phyloP scores from a whole-genome alignment of 148 eudicot species.

The Agrostemma githago region DNA sequence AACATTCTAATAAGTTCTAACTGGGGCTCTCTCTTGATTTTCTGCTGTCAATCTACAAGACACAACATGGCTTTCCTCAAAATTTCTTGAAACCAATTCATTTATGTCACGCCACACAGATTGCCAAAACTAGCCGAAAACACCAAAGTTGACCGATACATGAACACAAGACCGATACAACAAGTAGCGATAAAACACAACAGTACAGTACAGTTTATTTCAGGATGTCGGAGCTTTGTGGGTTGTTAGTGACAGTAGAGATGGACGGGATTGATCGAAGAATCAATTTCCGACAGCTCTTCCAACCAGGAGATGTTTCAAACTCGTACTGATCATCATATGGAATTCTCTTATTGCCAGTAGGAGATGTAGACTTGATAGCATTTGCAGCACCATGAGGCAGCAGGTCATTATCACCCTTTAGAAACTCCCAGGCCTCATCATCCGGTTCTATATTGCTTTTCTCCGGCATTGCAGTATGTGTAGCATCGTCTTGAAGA shows the following conservation, averaged over 20 bases:
- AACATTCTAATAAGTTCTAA: no score
- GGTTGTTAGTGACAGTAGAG: slow-evolving; percentile 16
- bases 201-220: neutral
- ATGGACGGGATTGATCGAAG: slow-evolving; percentile 33
- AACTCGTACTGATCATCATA: slow-evolving; percentile 29
- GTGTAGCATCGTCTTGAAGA: slow-evolving; percentile 21
- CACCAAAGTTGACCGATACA: no score
- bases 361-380: slow-evolving; percentile 34
- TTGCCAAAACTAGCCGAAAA: no score
- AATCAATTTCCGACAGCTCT: slow-evolving; percentile 38
- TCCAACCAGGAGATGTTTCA: slow-evolving; percentile 29
- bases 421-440: slow-evolving; percentile 19
- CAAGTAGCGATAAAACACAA: neutral
- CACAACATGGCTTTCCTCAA: no score
- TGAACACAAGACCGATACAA: neutral
- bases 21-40: no score
- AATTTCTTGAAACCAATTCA: no score
- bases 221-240: slow-evolving; percentile 1
- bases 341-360: slow-evolving; percentile 30
- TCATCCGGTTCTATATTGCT: slow-evolving; percentile 17
- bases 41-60: no score
- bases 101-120: no score
- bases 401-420: slow-evolving; percentile 17
- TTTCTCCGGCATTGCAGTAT: slow-evolving; percentile 10
- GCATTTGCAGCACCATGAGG: slow-evolving; percentile 14